phyloP scores from a whole-genome alignment of 495 filamentous ascomycete genomes.

The Venustampulla echinocandica region DNA sequence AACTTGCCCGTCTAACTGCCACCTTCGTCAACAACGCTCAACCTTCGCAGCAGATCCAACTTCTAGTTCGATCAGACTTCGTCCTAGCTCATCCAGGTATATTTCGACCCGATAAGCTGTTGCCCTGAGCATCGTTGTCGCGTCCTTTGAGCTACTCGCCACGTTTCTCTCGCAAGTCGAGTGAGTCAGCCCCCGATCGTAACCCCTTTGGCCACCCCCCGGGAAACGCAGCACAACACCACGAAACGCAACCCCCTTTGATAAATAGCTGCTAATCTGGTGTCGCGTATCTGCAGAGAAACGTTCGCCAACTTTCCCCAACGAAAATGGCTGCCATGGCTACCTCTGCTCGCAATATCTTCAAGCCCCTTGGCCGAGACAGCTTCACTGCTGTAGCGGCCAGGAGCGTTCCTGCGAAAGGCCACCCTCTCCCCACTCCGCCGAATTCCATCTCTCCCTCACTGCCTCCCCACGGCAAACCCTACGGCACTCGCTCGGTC shows the following conservation, averaged over 20 bases:
- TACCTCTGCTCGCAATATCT: conserved; percentile 60
- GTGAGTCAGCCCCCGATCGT: conserved; percentile 21
- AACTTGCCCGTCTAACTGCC: conserved; percentile 4
- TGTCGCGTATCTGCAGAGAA: conserved; percentile 27
- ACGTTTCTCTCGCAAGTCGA: conserved; percentile 29
- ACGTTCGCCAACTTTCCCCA: conserved; percentile 30
- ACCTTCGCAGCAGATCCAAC: conserved; percentile 21
- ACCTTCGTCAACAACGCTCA: conserved; percentile 15
- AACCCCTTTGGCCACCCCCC: conserved; percentile 7
- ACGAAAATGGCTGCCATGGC: conserved; percentile 52
- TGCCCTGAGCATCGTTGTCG: conserved; percentile 21
- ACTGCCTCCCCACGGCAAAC: conserved; percentile 68
- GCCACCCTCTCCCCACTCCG: conserved; percentile 71
- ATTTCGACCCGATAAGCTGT: conserved; percentile 20
- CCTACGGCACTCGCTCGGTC: conserved; percentile 21
- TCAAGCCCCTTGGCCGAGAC: conserved; percentile 42
- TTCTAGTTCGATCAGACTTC: conserved; percentile 23
- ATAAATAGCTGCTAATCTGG: conserved; percentile 31
- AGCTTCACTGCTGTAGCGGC: conserved; percentile 25
- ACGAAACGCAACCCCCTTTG: conserved; percentile 22
- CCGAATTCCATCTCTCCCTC: conserved; percentile 93
- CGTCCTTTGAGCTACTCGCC: conserved; percentile 18
- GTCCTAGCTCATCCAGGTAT: conserved; percentile 14
- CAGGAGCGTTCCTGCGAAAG: conserved; percentile 31
- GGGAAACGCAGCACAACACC: conserved; percentile 4